Percentiles rank a stretch among this genome's conserved stretches.
phyloP scores from a whole-genome alignment of 208 protist species.

The Trypanosomatidae sp. region DNA sequence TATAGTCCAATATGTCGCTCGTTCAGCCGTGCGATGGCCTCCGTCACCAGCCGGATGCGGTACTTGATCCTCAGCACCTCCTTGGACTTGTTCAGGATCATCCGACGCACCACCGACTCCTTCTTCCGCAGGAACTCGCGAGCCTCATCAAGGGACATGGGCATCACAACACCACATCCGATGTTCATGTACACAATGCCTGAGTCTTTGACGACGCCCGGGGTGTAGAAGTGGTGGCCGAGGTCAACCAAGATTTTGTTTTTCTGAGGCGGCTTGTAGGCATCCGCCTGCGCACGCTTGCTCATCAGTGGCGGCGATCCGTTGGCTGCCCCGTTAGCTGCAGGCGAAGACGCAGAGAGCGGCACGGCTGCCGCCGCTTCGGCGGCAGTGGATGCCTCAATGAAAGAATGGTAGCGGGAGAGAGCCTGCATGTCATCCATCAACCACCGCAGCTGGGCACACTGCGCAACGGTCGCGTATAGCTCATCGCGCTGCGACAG shows the following conservation, averaged over 20 bases:
- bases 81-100: slow-evolving; percentile 32
- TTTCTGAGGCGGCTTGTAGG: slow-evolving; percentile 23
- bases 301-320: slow-evolving; percentile 7
- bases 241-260: slow-evolving; percentile 80
- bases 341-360: not conserved
- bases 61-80: slow-evolving; percentile 76
- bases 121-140: slow-evolving; percentile 52
- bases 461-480: slow-evolving; percentile 57
- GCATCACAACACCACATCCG: slow-evolving; percentile 78
- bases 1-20: slow-evolving; percentile 29
- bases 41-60: slow-evolving; percentile 76
- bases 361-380: slow-evolving; percentile 3
- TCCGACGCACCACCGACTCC: slow-evolving; percentile 48
- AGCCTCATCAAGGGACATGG: slow-evolving; percentile 61
- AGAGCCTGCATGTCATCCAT: slow-evolving; percentile 70
- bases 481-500: slow-evolving; percentile 55
- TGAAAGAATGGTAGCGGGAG: slow-evolving; percentile 43
- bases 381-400: slow-evolving; percentile 21
- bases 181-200: slow-evolving; percentile 63
- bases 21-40: slow-evolving; percentile 64
- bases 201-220: slow-evolving; percentile 46
- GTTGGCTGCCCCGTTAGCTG: not conserved
- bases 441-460: slow-evolving; percentile 60
- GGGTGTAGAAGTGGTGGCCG: slow-evolving; percentile 75
- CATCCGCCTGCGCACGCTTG: slow-evolving; percentile 20